Percentiles rank a stretch among this genome's conserved stretches.
Evolutionary conservation across 1,284 basidiomycete species (phyloP).

Genomic region (Wallemia mellicola): DNA sequence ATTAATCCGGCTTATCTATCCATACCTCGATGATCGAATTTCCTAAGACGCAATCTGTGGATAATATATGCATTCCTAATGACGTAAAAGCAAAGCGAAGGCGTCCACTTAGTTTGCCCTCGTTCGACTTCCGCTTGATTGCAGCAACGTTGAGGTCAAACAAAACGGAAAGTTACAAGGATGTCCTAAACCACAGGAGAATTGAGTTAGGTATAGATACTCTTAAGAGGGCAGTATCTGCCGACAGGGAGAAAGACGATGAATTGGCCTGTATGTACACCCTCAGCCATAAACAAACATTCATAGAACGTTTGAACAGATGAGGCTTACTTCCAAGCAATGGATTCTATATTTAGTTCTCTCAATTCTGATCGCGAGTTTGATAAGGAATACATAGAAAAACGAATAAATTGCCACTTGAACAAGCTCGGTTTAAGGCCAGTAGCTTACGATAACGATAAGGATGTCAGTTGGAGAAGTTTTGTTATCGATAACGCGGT

Average conservation of each 20-base stretch:
- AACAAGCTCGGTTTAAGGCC: not conserved
- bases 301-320: not conserved
- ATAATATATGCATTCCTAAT: not conserved
- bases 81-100: not conserved
- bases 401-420: not conserved
- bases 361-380: not conserved
- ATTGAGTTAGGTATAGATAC: not conserved
- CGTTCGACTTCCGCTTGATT: not conserved
- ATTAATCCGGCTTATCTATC: not conserved
- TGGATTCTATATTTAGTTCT: not conserved
- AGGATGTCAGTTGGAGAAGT: not conserved
- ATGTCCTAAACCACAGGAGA: not conserved
- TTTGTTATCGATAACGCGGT: not conserved
- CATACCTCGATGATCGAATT: not conserved
- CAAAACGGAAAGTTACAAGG: not conserved
- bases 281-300: no score
- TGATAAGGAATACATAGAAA: not conserved
- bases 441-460: not conserved
- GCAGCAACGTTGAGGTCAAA: not conserved
- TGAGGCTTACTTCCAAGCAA: not conserved
- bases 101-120: not conserved
- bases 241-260: not conserved
- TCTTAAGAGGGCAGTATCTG: not conserved
- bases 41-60: not conserved
- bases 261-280: not conserved